Evolutionary conservation across 2,329 filamentous ascomycete species (phyloP), one percentile per base, ranked within the genome.

Genomic region (Stagonosporopsis cucurbitacearum): DNA sequence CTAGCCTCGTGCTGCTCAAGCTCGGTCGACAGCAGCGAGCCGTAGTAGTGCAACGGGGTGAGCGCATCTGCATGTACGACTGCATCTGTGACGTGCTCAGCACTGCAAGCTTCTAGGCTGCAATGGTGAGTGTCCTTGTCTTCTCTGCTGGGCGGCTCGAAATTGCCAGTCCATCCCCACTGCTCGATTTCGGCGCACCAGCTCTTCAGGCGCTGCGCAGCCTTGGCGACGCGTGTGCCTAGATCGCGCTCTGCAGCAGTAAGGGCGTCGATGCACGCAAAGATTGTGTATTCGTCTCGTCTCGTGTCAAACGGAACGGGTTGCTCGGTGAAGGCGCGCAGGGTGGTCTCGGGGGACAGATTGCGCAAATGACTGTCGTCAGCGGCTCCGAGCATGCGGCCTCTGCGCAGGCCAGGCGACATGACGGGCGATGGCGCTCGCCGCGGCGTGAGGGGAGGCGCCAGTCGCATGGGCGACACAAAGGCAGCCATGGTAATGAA

Each of bases 111-210:
- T 58, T 73, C 67, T n/a, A 75, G 53, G 49, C 69, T 75, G 41
- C 54, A 64, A 41, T 71, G 58, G 43, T 67, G 70, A 49, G 58
- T 57, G 54, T 72, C 70, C 28, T 62, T 56, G 25, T 52, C 54
- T 17, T 68, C 60, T 17, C 66, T 66, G 59, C 64, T 70, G 9
- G 78, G 79, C 45, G 66, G 68, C 54, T 80, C 78, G 53, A 81
- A 82, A 13, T 71, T 77, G 58, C 79, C 80, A 0, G 81, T 77
- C 86, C 86, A 88, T 19, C 76, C 71, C 86, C 86, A 88, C 56
- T 78, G 72, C 54, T 82, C 79, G 35, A 95, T 80, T 78, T 95
- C 91, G n/a, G 85, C 80, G 23, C 90, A 81, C 90, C 91, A 95
- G 68, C 85, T 82, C 73, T 88, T 83, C 59, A 95, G 85, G 60